Evolutionary conservation across 805 yeast species (phyloP).

Genomic region (Candida anglica): DNA sequence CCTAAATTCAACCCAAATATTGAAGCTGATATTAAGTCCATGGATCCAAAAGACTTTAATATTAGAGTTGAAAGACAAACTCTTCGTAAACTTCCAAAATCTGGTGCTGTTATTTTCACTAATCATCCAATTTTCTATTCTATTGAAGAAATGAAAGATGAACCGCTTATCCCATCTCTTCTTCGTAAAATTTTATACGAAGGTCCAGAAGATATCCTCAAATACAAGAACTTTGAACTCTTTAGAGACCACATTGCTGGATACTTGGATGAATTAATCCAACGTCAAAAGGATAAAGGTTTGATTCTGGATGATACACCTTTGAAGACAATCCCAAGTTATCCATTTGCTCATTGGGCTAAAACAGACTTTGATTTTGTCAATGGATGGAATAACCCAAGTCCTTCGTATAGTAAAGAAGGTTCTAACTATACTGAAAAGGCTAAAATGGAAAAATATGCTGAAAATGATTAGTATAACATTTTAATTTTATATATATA

Average conservation of each 20-base stretch:
- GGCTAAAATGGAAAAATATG: conserved; percentile 15
- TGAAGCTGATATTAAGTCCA: conserved; percentile 21
- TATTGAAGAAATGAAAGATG: conserved; percentile 76
- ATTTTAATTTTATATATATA: background rate
- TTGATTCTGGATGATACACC: conserved; percentile 54
- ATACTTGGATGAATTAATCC: conserved; percentile 53
- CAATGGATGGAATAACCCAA: conserved; percentile 40
- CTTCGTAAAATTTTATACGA: conserved; percentile 59
- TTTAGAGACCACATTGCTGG: conserved; percentile 58
- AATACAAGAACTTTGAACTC: conserved; percentile 58
- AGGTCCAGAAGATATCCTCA: conserved; percentile 62
- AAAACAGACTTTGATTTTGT: conserved; percentile 35
- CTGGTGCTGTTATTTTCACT: conserved; percentile 65
- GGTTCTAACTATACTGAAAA: conserved; percentile 18
- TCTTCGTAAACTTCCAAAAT: conserved; percentile 59
- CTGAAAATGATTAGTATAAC: background rate
- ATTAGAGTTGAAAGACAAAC: conserved; percentile 75
- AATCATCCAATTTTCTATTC: conserved; percentile 78
- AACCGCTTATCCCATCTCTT: conserved; percentile 74
- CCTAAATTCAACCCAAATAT: conserved; percentile 41
- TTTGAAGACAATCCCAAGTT: conserved; percentile 52
- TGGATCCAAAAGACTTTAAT: conserved; percentile 52
- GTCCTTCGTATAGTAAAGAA: too few species aligned
- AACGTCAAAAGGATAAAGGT: conserved; percentile 56
- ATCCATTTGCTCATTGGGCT: conserved; percentile 63